Conservation (phyloP, 345 rosid species). For the Trapa bicornis region DNA sequence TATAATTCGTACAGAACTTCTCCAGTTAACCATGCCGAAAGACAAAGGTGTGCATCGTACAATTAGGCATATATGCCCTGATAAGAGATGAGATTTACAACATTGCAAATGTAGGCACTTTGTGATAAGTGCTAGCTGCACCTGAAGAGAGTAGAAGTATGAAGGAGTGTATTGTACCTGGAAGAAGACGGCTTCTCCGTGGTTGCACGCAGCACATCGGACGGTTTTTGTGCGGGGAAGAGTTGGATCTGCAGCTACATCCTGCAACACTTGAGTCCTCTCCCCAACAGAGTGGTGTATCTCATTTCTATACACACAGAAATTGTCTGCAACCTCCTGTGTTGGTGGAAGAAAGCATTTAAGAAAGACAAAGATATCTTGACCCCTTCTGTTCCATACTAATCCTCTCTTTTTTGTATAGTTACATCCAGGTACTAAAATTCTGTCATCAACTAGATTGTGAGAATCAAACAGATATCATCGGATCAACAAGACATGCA, state of each 20-base stretch:
- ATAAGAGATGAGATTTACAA: neutral
- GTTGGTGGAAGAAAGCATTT: neutral
- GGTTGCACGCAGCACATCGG: conserved; percentile 23
- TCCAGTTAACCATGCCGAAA: neutral
- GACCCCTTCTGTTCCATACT: neutral
- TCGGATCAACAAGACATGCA: neutral
- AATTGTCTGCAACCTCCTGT: conserved; percentile 38
- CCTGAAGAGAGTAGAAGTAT: neutral
- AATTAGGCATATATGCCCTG: neutral
- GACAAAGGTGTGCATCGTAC: neutral
- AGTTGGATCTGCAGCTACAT: conserved; percentile 46
- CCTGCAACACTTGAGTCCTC: conserved; percentile 38
- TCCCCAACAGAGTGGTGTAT: conserved; percentile 37
- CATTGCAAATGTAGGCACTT: neutral
- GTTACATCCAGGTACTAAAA: neutral
- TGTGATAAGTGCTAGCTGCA: neutral
- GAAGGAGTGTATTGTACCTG: conserved; percentile 15
- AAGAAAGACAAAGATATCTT: neutral
- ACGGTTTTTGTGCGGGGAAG: conserved; percentile 42
- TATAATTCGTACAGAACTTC: neutral
- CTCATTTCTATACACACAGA: conserved; percentile 38
- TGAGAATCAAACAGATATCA: neutral
- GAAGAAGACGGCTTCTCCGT: conserved; percentile 40
- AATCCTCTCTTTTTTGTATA: neutral
- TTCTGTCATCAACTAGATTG: neutral